A percentile compares a stretch with the other conserved stretches of the same genome.
Evolutionary conservation across 768 basidiomycete genomes (phyloP).

Genomic region (Termitomyces sp.): DNA sequence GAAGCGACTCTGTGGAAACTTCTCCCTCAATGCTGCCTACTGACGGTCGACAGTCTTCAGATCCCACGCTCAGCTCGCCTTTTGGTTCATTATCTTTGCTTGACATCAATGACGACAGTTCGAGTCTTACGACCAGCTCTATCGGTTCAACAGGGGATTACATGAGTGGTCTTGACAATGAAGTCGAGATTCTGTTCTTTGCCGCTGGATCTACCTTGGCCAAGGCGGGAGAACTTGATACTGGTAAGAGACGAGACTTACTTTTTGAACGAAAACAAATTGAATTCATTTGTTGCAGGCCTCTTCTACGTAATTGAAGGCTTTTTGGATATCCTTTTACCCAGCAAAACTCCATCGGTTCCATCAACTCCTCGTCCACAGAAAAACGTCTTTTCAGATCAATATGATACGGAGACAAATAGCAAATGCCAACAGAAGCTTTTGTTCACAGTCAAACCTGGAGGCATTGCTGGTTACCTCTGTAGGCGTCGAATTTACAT

Average conservation of each 20-base stretch:
- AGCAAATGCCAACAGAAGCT: constrained; percentile 50
- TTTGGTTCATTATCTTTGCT: constrained; percentile 74
- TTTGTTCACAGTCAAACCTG: constrained; percentile 93
- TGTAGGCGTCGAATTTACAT: constrained; percentile 39
- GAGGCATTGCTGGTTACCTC: constrained; percentile 96
- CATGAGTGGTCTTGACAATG: constrained; percentile 87
- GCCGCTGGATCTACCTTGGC: constrained; percentile 82
- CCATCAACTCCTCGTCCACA: constrained; percentile 19
- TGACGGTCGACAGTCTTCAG: constrained; percentile 35
- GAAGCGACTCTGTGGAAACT: constrained; percentile 58
- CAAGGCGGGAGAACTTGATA: constrained; percentile 85
- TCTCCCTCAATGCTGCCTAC: constrained; percentile 59
- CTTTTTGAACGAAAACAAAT: not conserved
- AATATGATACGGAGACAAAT: constrained; percentile 10
- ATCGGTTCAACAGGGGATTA: constrained; percentile 51
- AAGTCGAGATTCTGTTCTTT: constrained; percentile 95
- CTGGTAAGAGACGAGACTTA: constrained; percentile 43
- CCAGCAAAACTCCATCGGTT: constrained; percentile 35
- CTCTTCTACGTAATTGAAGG: constrained; percentile 96
- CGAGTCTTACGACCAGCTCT: constrained; percentile 62
- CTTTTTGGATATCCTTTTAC: constrained; percentile 87
- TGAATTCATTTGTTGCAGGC: constrained; percentile 35
- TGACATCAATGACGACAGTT: constrained; percentile 67
- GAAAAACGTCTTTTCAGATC: constrained; percentile 6
- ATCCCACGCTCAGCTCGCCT: constrained; percentile 50